Evolutionary conservation across 1,139 yeast species (phyloP).

Genomic region (Taiozyma sp.): DNA sequence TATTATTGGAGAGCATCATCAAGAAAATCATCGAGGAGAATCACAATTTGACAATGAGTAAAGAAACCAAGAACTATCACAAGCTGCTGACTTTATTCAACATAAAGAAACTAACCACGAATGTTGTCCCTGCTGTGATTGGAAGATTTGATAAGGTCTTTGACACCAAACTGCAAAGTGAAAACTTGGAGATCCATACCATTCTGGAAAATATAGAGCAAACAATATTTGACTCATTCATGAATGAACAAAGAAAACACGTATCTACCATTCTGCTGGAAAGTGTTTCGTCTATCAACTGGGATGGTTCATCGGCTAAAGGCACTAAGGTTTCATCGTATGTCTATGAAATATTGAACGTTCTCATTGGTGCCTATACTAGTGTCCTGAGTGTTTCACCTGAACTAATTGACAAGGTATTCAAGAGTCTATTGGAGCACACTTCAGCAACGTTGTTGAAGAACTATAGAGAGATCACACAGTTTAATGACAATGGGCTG

Average conservation of each 20-base stretch:
- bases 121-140: slow-evolving; percentile 41
- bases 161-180: slow-evolving; percentile 34
- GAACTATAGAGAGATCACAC: slow-evolving; percentile 33
- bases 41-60: slow-evolving; percentile 16
- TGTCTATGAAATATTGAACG: slow-evolving; percentile 44
- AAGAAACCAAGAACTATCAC: slow-evolving; percentile 29
- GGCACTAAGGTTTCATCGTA: slow-evolving; percentile 41
- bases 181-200: slow-evolving; percentile 36
- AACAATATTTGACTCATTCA: slow-evolving; percentile 45
- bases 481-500: slow-evolving; percentile 29
- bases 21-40: slow-evolving; percentile 36
- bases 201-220: slow-evolving; percentile 44
- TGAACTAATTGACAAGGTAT: slow-evolving; percentile 36
- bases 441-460: slow-evolving; percentile 38
- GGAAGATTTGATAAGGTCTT: slow-evolving; percentile 43
- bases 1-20: slow-evolving; percentile 43
- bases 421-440: slow-evolving; percentile 42
- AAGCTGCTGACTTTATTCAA: slow-evolving; percentile 45
- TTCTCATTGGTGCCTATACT: slow-evolving; percentile 48
- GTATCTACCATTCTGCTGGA: slow-evolving; percentile 41
- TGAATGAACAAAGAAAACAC: slow-evolving; percentile 42
- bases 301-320: slow-evolving; percentile 34
- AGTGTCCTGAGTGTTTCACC: slow-evolving; percentile 44
- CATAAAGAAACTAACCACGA: slow-evolving; percentile 39
- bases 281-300: slow-evolving; percentile 41